Conservation (phyloP, 2,329 filamentous ascomycete species). For the Diaporthe vexans region DNA sequence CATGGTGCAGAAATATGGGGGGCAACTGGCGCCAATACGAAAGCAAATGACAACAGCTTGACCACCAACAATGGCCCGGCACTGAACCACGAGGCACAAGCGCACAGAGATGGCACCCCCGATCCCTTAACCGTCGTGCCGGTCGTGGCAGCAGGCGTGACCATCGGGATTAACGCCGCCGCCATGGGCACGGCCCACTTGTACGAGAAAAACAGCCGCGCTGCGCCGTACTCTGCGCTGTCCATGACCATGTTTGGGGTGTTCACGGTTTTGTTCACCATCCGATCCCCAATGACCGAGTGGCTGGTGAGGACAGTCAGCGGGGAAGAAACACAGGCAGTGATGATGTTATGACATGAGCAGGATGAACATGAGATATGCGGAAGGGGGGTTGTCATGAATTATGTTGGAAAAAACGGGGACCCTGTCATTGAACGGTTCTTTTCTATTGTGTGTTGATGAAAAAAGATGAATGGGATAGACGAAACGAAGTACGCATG, state of each 20-base stretch:
- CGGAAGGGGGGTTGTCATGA: not conserved
- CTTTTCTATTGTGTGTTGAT: not conserved
- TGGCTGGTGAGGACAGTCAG: conserved; percentile 53
- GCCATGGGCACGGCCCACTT: conserved; percentile 72
- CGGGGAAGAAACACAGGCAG: not conserved
- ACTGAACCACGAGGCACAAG: no score
- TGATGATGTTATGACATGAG: conserved; percentile 40
- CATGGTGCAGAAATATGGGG: not conserved
- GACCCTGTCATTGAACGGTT: not conserved
- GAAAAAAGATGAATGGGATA: not conserved
- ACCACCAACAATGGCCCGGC: no score
- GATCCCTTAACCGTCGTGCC: conserved; percentile 48
- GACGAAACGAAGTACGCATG: not conserved
- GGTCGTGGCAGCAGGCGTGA: conserved; percentile 64
- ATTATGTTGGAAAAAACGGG: not conserved
- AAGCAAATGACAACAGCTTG: not conserved
- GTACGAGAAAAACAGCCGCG: conserved; percentile 65
- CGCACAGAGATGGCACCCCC: no score
- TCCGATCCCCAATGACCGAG: conserved; percentile 60
- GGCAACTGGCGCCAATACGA: not conserved
- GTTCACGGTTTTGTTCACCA: conserved; percentile 68
- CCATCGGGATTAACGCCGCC: conserved; percentile 70
- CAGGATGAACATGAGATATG: not conserved
- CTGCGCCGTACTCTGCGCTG: conserved; percentile 69
- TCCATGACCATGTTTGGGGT: conserved; percentile 71